phyloP scores from a whole-genome alignment of 1,139 yeast species.

The Diutina rugosa region DNA sequence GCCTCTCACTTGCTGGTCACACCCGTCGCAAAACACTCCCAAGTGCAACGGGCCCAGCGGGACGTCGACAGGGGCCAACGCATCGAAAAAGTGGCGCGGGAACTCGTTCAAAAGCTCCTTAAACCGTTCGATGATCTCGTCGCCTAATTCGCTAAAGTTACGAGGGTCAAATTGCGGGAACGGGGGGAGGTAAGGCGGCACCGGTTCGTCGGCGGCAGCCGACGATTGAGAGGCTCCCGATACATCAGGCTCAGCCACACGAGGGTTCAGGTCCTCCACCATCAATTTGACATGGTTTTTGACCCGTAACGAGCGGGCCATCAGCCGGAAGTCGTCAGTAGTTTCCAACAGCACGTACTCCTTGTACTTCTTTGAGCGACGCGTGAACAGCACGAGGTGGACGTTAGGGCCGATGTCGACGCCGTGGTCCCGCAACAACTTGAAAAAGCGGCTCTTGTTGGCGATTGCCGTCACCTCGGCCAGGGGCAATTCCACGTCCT shows the following conservation, averaged over 20 bases:
- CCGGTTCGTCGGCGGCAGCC: conserved; percentile 9
- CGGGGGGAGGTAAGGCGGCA: neutral
- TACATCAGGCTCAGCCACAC: neutral
- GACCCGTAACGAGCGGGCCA: conserved; percentile 34
- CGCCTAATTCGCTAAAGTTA: neutral
- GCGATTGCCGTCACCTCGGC: neutral
- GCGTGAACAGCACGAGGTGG: conserved; percentile 1
- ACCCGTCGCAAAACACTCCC: neutral
- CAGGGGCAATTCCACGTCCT: neutral
- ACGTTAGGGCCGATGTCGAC: neutral
- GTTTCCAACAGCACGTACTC: conserved; percentile 26
- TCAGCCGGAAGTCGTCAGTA: conserved; percentile 28
- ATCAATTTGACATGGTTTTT: conserved; percentile 19
- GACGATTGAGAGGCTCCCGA: conserved; percentile 1
- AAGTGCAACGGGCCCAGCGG: neutral
- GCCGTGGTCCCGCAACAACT: neutral
- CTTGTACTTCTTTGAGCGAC: conserved; percentile 25
- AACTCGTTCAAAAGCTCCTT: neutral
- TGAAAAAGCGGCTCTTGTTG: neutral
- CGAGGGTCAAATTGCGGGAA: neutral
- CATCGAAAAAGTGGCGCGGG: neutral
- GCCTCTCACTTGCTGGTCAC: neutral
- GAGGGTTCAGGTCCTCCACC: neutral
- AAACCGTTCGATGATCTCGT: neutral
- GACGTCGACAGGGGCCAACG: neutral